Conservation (phyloP, 768 basidiomycete species). For the Trametes cinnabarina region DNA sequence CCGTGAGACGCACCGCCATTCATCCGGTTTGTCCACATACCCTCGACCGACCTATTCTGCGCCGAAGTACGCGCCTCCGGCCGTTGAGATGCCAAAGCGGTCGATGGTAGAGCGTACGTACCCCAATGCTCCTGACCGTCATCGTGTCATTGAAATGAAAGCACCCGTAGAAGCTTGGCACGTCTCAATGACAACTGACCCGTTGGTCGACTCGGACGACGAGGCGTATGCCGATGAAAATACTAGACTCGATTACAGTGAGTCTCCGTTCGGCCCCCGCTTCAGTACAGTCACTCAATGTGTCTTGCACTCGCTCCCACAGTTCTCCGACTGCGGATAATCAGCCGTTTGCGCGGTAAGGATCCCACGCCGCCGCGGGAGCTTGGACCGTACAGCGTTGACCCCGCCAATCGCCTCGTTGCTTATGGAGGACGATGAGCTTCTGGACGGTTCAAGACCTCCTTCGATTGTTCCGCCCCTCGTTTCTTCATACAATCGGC, state of each 20-base stretch:
- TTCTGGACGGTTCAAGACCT: neutral
- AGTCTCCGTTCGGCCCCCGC: slow-evolving; percentile 24
- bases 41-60: slow-evolving; percentile 33
- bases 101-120: slow-evolving; percentile 65
- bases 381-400: slow-evolving; percentile 10
- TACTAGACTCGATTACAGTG: slow-evolving; percentile 64
- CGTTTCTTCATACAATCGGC: neutral
- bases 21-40: slow-evolving; percentile 4
- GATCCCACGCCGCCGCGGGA: slow-evolving; percentile 55
- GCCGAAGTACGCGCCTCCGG: slow-evolving; percentile 32
- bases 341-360: slow-evolving; percentile 55
- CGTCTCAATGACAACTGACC: slow-evolving; percentile 61
- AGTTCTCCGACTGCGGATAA: slow-evolving; percentile 63
- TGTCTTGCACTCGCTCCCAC: neutral
- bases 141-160: neutral
- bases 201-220: slow-evolving; percentile 76
- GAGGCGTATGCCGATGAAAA: slow-evolving; percentile 67
- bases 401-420: slow-evolving; percentile 10
- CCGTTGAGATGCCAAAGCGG: slow-evolving; percentile 22
- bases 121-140: neutral
- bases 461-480: neutral
- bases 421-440: slow-evolving; percentile 14
- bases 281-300: neutral
- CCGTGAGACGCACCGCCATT: slow-evolving; percentile 6
- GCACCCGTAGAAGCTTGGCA: slow-evolving; percentile 66